phyloP scores from a whole-genome alignment of 2,329 filamentous ascomycete genomes.

The Aspergillus aculeatinus region DNA sequence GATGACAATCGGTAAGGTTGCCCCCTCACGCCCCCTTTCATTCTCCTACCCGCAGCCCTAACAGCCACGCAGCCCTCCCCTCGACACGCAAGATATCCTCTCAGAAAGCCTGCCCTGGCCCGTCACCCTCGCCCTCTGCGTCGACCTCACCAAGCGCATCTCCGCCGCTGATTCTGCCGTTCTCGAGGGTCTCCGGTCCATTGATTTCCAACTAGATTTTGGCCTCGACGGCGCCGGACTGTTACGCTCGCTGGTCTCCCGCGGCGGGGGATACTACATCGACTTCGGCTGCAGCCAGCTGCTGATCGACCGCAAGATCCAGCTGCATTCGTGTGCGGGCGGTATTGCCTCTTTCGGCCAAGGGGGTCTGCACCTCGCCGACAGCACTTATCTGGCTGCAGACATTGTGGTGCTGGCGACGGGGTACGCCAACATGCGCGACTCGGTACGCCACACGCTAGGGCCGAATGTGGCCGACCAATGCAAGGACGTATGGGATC shows the following conservation, averaged over 20 bases:
- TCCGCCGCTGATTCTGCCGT: neutral
- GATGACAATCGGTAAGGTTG: neutral
- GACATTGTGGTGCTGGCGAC: constrained; percentile 9
- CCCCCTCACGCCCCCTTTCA: neutral
- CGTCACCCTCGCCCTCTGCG: neutral
- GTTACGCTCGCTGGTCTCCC: neutral
- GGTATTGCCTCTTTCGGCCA: neutral
- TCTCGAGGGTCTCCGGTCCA: neutral
- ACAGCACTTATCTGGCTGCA: neutral
- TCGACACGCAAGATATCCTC: neutral
- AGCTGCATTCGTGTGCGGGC: neutral
- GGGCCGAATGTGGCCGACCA: neutral
- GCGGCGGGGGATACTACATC: constrained; percentile 7
- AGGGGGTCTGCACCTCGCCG: neutral
- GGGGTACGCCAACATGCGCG: neutral
- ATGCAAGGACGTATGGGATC: neutral
- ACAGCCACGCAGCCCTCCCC: neutral
- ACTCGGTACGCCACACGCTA: neutral
- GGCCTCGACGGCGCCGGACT: neutral
- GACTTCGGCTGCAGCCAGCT: constrained; percentile 6
- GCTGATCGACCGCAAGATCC: constrained; percentile 4
- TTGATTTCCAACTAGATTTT: neutral
- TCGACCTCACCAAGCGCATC: neutral
- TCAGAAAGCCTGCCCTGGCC: neutral
- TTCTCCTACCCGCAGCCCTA: no score